These are phyloP conservation scores for Colletotrichum trifolii DNA, from an alignment of 2,329 filamentous ascomycete genomes.

Conservation along the genomic window DNA sequence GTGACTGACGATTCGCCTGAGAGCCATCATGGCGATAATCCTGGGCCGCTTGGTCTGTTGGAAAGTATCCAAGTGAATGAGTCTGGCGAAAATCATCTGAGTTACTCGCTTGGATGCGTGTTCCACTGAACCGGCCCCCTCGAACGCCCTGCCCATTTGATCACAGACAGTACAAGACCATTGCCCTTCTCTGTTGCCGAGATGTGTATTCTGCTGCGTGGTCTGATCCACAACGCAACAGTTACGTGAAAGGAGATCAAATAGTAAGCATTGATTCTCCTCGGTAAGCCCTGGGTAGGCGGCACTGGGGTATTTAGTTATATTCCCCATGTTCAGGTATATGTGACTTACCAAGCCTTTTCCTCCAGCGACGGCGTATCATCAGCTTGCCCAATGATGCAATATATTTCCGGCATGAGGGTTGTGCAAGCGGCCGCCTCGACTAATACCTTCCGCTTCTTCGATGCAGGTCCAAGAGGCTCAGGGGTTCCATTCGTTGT, in stretches of 20 bases:
- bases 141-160: not conserved
- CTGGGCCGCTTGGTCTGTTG: conserved; percentile 68
- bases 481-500: conserved; percentile 5
- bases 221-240: conserved; percentile 66
- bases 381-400: too few species aligned
- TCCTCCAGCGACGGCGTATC: too few species aligned
- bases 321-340: not conserved
- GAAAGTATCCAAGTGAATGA: conserved; percentile 60
- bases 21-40: conserved; percentile 76
- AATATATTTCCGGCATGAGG: too few species aligned
- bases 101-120: conserved; percentile 48
- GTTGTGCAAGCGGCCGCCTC: too few species aligned
- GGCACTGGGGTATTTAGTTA: conserved; percentile 42
- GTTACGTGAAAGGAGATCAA: conserved; percentile 67
- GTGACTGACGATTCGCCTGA: conserved; percentile 78
- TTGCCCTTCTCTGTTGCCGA: not conserved
- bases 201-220: not conserved
- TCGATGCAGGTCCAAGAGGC: conserved; percentile 40
- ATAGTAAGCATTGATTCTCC: conserved; percentile 59
- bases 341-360: conserved; percentile 54
- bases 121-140: not conserved
- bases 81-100: conserved; percentile 56
- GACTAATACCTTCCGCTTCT: conserved; percentile 45
- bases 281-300: conserved; percentile 60
- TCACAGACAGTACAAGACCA: conserved; percentile 14